Conservation (phyloP, 768 basidiomycete species). For the Tremella fuciformis region DNA sequence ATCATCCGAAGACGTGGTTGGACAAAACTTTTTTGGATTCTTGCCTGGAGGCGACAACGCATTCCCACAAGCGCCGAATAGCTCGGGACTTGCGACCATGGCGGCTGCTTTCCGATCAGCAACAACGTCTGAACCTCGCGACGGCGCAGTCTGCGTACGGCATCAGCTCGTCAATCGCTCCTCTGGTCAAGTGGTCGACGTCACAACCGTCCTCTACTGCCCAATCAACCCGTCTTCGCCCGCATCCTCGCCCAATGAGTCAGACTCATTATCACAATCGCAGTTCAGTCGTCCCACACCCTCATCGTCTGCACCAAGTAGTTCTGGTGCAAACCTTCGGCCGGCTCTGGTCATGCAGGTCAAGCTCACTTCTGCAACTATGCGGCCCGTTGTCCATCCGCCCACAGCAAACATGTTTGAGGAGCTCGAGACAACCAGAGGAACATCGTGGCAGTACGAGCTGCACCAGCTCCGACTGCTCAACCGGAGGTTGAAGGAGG, state of each 20-base stretch:
- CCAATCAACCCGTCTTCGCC: constrained; percentile 10
- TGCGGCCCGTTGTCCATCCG: constrained; percentile 34
- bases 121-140: constrained; percentile 25
- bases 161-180: constrained; percentile 43
- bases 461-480: constrained; percentile 74
- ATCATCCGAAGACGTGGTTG: constrained; percentile 50
- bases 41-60: constrained; percentile 43
- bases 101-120: constrained; percentile 40
- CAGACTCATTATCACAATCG: constrained; percentile 2
- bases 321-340: constrained; percentile 18
- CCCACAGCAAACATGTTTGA: constrained; percentile 62
- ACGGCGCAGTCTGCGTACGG: constrained; percentile 39
- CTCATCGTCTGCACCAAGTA: constrained; percentile 11
- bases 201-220: constrained; percentile 50
- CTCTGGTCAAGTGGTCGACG: constrained; percentile 45
- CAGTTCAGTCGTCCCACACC: not conserved
- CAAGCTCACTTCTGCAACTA: constrained; percentile 32
- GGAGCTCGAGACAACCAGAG: constrained; percentile 65
- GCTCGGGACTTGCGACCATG: constrained; percentile 32
- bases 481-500: constrained; percentile 66
- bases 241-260: constrained; percentile 11
- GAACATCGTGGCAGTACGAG: constrained; percentile 90
- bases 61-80: constrained; percentile 24
- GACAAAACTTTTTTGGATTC: constrained; percentile 48
- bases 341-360: constrained; percentile 48